phyloP scores from a whole-genome alignment of 2,329 filamentous ascomycete genomes.

The Macrophomina phaseolina region DNA sequence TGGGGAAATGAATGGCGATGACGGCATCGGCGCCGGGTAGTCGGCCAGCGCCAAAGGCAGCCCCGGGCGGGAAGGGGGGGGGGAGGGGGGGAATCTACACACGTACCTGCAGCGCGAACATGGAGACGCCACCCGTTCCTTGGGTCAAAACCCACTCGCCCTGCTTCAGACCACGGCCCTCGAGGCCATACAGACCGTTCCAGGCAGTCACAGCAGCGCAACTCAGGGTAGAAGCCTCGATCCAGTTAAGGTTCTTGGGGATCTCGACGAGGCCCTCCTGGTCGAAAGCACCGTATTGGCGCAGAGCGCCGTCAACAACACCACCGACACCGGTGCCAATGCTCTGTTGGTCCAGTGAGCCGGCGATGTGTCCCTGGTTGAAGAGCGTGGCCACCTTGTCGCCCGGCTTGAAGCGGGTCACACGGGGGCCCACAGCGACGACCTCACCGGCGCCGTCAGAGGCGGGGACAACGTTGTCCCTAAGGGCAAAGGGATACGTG shows the following conservation, averaged over 20 bases:
- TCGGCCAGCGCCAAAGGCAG: background rate
- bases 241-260: conserved; percentile 61
- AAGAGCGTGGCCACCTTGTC: conserved; percentile 69
- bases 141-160: conserved; percentile 65
- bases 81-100: conserved; percentile 39
- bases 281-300: conserved; percentile 70
- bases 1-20: background rate
- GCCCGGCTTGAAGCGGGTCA: conserved; percentile 62
- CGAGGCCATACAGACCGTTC: conserved; percentile 60
- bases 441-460: conserved; percentile 62
- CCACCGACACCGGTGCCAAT: conserved; percentile 69
- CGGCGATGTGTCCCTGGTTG: conserved; percentile 62
- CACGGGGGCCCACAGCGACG: conserved; percentile 60
- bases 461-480: conserved; percentile 50
- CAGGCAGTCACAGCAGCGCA: conserved; percentile 56
- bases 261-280: conserved; percentile 69
- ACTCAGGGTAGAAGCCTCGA: conserved; percentile 54
- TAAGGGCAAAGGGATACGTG: conserved; percentile 46
- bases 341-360: conserved; percentile 48
- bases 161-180: conserved; percentile 44
- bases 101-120: conserved; percentile 66
- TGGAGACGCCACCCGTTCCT: conserved; percentile 72
- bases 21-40: background rate
- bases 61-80: too few relatives aligned
- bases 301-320: conserved; percentile 69